Conservation (phyloP, 192 early-diverging fungal species). For the Coemansia sp. region DNA sequence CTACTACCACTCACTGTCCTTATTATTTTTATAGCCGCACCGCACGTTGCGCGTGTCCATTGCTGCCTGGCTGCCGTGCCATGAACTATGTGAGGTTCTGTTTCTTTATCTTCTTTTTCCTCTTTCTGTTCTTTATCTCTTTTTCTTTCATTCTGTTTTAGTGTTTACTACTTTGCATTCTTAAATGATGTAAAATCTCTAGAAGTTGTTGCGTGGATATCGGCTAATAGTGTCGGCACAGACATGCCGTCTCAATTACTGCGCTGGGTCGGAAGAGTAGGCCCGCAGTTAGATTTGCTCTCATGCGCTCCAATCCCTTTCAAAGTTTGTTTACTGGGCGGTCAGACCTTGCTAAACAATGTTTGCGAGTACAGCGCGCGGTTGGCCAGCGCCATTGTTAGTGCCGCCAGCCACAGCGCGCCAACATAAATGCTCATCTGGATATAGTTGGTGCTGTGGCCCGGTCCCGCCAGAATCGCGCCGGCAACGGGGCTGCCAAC, state of each 20-base stretch:
- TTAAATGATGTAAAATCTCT: too few relatives aligned
- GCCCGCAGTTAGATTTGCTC: not conserved
- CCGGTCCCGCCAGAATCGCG: conserved; percentile 33
- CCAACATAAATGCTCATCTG: conserved; percentile 39
- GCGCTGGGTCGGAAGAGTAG: too few relatives aligned
- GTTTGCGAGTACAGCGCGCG: conserved; percentile 18
- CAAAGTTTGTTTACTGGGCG: too few relatives aligned
- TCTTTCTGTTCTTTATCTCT: conserved; percentile 1
- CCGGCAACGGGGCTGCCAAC: conserved; percentile 33
- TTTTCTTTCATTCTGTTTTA: conserved; percentile 5
- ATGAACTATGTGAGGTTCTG: too few relatives aligned
- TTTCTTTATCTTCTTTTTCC: not conserved
- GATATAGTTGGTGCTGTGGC: conserved; percentile 18
- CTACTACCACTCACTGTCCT: not conserved
- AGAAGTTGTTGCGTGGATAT: too few relatives aligned
- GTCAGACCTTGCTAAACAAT: conserved; percentile 5
- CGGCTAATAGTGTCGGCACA: too few relatives aligned
- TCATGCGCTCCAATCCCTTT: not conserved
- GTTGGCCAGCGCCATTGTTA: conserved; percentile 15
- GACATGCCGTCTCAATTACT: too few relatives aligned
- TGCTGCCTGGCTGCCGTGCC: too few relatives aligned
- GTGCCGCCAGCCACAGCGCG: conserved; percentile 31
- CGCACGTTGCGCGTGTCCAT: not conserved
- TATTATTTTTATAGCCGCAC: conserved; percentile 2
- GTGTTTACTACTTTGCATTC: conserved; percentile 3